A percentile compares a stretch with the other conserved stretches of the same genome.
Conservation (phyloP, 495 filamentous ascomycete species). For the Rusavskia elegans region DNA sequence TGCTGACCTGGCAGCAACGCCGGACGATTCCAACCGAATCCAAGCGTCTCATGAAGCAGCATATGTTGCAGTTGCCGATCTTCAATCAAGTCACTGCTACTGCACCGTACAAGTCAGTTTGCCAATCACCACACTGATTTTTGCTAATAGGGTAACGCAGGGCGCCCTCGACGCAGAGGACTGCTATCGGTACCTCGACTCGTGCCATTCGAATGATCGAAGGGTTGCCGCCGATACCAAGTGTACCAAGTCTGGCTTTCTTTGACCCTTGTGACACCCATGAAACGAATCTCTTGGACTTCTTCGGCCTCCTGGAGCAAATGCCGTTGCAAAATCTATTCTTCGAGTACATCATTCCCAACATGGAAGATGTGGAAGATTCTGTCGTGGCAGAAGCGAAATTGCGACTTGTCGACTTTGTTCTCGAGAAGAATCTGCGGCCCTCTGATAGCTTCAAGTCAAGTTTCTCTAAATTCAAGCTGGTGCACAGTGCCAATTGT, state of each 20-base stretch:
- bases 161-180: neutral
- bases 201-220: neutral
- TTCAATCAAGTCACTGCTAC: conserved; percentile 1
- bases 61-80: conserved; percentile 4
- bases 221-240: conserved; percentile 3
- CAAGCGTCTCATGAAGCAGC: neutral
- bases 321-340: neutral
- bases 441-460: neutral
- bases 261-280: neutral
- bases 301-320: neutral
- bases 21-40: neutral
- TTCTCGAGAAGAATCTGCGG: neutral
- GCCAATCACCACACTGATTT: too few relatives aligned
- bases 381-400: neutral
- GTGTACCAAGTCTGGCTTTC: conserved; percentile 3
- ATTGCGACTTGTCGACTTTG: conserved; percentile 4
- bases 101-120: conserved; percentile 1
- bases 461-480: neutral
- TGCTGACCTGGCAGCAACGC: neutral
- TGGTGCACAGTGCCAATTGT: neutral
- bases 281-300: neutral
- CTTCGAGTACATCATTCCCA: conserved; percentile 2
- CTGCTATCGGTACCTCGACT: neutral
- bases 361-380: neutral
- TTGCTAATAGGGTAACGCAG: neutral